These are phyloP conservation scores for Tremella yokohamensis DNA, from an alignment of 768 basidiomycete species.

Conservation along the genomic window DNA sequence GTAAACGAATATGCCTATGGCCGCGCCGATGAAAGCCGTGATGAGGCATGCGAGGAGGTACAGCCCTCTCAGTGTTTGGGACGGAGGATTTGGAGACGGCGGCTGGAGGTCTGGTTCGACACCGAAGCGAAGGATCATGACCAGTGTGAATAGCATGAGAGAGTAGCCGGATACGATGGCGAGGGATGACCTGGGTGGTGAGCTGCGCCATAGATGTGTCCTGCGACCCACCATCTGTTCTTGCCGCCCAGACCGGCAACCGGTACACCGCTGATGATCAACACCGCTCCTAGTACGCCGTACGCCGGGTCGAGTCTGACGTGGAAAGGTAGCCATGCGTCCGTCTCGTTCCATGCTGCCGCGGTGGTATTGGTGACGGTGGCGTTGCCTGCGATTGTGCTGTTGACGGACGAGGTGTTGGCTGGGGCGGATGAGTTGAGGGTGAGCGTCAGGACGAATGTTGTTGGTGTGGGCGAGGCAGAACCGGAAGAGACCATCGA, in stretches of 20 bases:
- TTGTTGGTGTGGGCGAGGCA: slow-evolving; percentile 36
- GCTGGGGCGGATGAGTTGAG: slow-evolving; percentile 24
- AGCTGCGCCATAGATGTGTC: slow-evolving; percentile 7
- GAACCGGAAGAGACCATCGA: slow-evolving; percentile 26
- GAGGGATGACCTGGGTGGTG: slow-evolving; percentile 71
- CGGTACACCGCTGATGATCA: slow-evolving; percentile 84
- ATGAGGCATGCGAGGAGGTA: slow-evolving; percentile 79
- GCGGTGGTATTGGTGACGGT: slow-evolving; percentile 12
- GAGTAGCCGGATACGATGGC: slow-evolving; percentile 91
- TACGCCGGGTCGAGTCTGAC: slow-evolving; percentile 82
- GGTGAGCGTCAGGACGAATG: slow-evolving; percentile 48
- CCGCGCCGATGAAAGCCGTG: slow-evolving; percentile 79
- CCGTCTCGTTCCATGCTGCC: slow-evolving; percentile 46
- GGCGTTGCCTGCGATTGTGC: slow-evolving; percentile 13
- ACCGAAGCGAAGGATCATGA: slow-evolving; percentile 61
- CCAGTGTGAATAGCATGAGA: slow-evolving; percentile 75
- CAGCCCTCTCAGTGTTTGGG: slow-evolving; percentile 73
- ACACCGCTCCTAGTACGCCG: slow-evolving; percentile 78
- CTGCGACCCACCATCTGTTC: slow-evolving; percentile 71
- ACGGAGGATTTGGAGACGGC: slow-evolving; percentile 63
- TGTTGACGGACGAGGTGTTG: slow-evolving; percentile 16
- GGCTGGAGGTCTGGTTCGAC: slow-evolving; percentile 64
- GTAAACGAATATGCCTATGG: slow-evolving; percentile 86
- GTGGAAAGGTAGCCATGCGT: slow-evolving; percentile 53
- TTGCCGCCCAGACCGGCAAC: slow-evolving; percentile 91